Percentiles rank a stretch among this genome's conserved stretches.
Conservation (phyloP, 2,329 filamentous ascomycete species). For the Nothopassalora personata region DNA sequence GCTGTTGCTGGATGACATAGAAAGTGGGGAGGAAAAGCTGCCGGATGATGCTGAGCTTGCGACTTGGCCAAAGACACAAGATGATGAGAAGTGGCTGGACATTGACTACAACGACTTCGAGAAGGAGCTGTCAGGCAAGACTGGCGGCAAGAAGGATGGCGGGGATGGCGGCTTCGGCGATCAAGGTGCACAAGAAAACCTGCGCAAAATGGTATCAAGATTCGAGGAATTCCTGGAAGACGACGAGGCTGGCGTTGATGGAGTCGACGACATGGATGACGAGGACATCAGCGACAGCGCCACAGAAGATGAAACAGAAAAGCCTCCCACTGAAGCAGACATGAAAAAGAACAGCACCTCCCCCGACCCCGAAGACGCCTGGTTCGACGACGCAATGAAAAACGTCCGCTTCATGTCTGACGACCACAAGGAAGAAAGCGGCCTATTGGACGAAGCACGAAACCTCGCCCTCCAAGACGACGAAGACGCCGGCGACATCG, state of each 20-base stretch:
- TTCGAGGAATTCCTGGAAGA: constrained; percentile 91
- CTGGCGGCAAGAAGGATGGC: constrained; percentile 6
- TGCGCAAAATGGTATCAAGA: constrained; percentile 87
- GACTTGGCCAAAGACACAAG: constrained; percentile 65
- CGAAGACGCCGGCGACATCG: constrained; percentile 39
- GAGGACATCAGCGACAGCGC: constrained; percentile 45
- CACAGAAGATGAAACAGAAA: constrained; percentile 41
- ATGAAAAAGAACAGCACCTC: constrained; percentile 64
- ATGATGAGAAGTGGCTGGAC: constrained; percentile 86
- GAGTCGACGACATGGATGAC: constrained; percentile 65
- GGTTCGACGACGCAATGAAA: constrained; percentile 82
- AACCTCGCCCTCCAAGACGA: constrained; percentile 37
- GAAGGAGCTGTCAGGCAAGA: constrained; percentile 59
- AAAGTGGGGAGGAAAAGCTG: constrained; percentile 63
- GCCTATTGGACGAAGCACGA: constrained; percentile 32
- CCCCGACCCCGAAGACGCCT: constrained; percentile 67
- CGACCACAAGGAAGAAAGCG: constrained; percentile 31
- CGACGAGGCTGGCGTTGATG: constrained; percentile 72
- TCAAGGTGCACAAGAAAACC: constrained; percentile 62
- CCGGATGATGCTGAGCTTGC: constrained; percentile 70
- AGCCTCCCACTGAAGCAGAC: constrained; percentile 44
- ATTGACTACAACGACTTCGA: constrained; percentile 90
- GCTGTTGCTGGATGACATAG: constrained; percentile 68
- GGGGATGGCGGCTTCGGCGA: constrained; percentile 52
- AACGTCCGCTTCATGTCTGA: constrained; percentile 76